These are phyloP conservation scores for Fusarium clavum DNA, from an alignment of 2,329 filamentous ascomycete genomes.

Conservation along the genomic window DNA sequence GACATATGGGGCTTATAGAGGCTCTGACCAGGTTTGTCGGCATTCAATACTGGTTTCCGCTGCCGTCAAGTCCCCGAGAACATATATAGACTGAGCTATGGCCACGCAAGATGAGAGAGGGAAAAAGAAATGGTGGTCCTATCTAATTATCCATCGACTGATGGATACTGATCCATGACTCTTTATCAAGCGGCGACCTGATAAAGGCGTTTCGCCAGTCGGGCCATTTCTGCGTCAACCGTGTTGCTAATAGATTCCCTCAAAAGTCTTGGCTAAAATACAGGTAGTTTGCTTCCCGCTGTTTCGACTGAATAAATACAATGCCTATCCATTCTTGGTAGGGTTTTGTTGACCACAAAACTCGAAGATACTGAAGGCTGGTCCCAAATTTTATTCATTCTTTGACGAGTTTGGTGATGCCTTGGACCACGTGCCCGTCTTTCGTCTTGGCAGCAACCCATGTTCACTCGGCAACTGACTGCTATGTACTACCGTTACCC, in stretches of 20 bases:
- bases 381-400: not conserved
- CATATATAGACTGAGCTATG: conserved; percentile 18
- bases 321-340: not conserved
- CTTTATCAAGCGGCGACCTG: conserved; percentile 6
- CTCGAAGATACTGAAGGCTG: not conserved
- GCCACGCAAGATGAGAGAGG: conserved; percentile 3
- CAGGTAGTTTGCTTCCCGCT: conserved; percentile 29
- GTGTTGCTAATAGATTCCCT: conserved; percentile 11
- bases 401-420: not conserved
- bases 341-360: not conserved
- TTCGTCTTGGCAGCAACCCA: not conserved
- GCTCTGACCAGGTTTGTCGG: not conserved
- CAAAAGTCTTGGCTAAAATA: conserved; percentile 22
- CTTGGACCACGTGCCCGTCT: not conserved
- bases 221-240: conserved; percentile 25
- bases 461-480: too few species aligned
- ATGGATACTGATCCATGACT: conserved; percentile 9
- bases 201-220: conserved; percentile 4
- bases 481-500: not conserved
- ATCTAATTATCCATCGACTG: not conserved
- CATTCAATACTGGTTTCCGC: conserved; percentile 10
- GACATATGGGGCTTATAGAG: not conserved
- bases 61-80: conserved; percentile 4
- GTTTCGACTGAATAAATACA: conserved; percentile 1
- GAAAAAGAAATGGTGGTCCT: not conserved